Base-by-base conservation (phyloP, 176 grass and related monocot species). In the Areca catechu region DNA sequence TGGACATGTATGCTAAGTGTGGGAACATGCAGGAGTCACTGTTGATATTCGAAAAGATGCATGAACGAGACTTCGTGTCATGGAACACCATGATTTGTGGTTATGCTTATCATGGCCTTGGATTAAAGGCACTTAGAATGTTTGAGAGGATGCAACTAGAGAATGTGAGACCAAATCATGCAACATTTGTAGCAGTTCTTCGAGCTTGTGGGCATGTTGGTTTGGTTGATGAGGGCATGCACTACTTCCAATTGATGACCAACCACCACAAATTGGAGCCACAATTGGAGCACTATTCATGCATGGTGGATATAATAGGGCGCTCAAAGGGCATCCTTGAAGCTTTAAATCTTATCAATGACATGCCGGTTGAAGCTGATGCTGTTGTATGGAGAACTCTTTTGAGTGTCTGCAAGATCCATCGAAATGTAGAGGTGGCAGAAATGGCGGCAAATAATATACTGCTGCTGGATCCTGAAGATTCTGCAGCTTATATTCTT, bases 61-160 rank as follows among this genome's bases (percentile, higher is more conserved):
- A 67, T 0, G 70, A 95, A 58, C 49, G 80, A 52, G 86, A 95
- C 73, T 76, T 86, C 48, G 82, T 89, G 23, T 62, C 86, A 73
- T 95, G 90, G 86, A 86, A 95, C 73, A 86, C 90, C 48, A 86
- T 95, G 62, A 83, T 95, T 80, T 86, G 85, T 73, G 86, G 90
- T 48, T 95, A 89, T 53, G 86, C 86, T 0, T 53, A 80, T 54
- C 79, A 95, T 81, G 90, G 90, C 18, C 82, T 71, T 65, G 82
- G 86, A 65, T 50, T 68, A 57, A 71, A 95, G 55, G 90, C 90
- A 54, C 82, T 95, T 37, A 22, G 55, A 66, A 86, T 95, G 72
- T 95, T 89, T 73, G 73, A 84, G 22, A 86, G 67, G 77, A 95
- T 95, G 90, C 79, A 95, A 75, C 57, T 50, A 51, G 82, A 75